Evolutionary conservation across 495 filamentous ascomycete genomes (phyloP), one percentile per base, ranked within the genome.

Genomic region (Paragyromitra xinjiangensis): DNA sequence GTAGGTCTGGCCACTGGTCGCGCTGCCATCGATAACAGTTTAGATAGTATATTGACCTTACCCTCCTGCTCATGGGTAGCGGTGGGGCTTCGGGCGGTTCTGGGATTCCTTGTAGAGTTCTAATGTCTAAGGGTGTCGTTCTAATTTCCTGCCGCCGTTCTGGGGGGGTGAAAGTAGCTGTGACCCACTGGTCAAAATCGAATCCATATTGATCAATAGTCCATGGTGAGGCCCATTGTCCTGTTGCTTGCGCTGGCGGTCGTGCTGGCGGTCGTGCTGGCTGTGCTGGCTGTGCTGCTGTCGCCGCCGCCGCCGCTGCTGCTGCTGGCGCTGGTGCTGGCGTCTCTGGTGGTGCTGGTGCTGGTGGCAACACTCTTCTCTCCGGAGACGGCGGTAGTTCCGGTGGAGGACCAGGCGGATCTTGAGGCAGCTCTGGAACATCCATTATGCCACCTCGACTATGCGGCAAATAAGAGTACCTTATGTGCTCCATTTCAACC

Each of bases 401-500:
- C 8, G 59, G 59, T 22, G 59, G 59, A 12, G 59, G 59, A 12
- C 59, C 59, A 1, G 39, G 59, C 12, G 59, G 67, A 11, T 45
- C 24, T 9, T 7, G 40, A 19, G 67, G 42, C 14, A 71, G 5
- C n/a, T 37, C 29, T 8, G 42, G 40, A n/a, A 71, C 11, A 62
- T 71, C 68, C 3, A 9, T 16, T 45, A 71, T 50, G 9, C 68
- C 68, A 6, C 68, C 68, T 48, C 68, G 68, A 16, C 42, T 61
- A 3, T 40, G 24, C 1, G 68, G 68, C 26, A 71, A 56, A 42
- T 71, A 71, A 42, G 68, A 71, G 44, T 71, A 71, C 0, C 68
- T 55, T 40, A 71, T 71, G 29, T 71, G 56, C 40, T 71, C 66
- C 61, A 77, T 48, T 6, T 77, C 74, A 19, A 77, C 45, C 51